Evolutionary conservation across 805 yeast species (phyloP), one percentile per base, ranked within the genome.

Genomic region (Teunomyces cretensis): DNA sequence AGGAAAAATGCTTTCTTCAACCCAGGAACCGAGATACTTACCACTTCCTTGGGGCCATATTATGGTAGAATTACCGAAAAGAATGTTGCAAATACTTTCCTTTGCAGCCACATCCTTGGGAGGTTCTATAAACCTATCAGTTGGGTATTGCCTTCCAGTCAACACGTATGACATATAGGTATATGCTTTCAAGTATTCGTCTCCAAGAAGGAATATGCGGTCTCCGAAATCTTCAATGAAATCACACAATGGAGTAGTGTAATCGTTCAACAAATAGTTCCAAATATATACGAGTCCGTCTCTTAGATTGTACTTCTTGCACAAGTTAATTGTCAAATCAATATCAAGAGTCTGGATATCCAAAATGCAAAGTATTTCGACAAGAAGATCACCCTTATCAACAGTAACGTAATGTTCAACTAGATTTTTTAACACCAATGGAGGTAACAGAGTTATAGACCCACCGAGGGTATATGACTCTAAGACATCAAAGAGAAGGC

Each of bases 141-240:
- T 81, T 0, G 97, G 97, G 59, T 83, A 92, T 47, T 83, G 85
- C 44, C 94, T 70, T 0, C 96, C 95, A 0, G 92, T 84, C 22
- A 88, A 67, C 9, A 83, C 67, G 55, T 80, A 86, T 0, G 89
- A 76, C 48, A 91, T 59, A 57, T 86, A 92, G 0, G 83, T 75
- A 53, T 52, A 65, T 2, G 55, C 67, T 32, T 52, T 50, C 6
- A 45, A 26, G 35, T 39, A 39, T 11, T 52, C 49, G 1, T 49
- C 50, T 1, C 42, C 22, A 22, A 17, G 41, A 9, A 44, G 35
- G 30, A 42, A 39, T 3, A 42, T 44, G 19, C 51, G 47, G 33
- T 55, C 52, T 5, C 52, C 53, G 15, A 65, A 66, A 28, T 58
- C 68, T 39, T 64, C 56, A 3, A 84, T 52, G 22, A 84, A 82